Evolutionary conservation across 805 yeast species (phyloP), one percentile per base, ranked within the genome.

Genomic region (Saturnispora hagleri): DNA sequence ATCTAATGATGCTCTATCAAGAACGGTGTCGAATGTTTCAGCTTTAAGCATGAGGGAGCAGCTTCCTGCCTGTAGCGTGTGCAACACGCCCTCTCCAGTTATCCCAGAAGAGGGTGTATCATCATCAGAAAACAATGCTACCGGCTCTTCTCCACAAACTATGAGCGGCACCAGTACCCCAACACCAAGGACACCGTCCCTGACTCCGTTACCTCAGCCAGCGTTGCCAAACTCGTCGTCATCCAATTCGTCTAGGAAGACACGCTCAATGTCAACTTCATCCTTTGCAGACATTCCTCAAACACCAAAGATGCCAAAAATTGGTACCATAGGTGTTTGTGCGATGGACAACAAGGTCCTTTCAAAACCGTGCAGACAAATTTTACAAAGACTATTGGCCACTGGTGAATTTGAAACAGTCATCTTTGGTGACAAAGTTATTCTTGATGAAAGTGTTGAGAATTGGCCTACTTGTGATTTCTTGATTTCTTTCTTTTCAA

Each of bases 391-490:
- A 50, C 72, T 93, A 63, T 86, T 91, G 53, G 95, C 86, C 58
- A 82, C 86, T 59, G 97, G 97, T 28, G 98, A 93, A 69, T 93
- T 93, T 66, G 98, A 93, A 63, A 89, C 98, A 0, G 86, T 93
- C 18, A 89, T 93, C 51, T 93, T 93, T 72, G 98, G 98, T 53
- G 99, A 93, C 67, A 93, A 93, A 68, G 97, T 89, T 24, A 91
- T 93, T 48, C 70, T 93, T 51, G 99, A 93, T 68, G 99, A 95
- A 70, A 71, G 77, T 15, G 79, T 93, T 53, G 98, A 93, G 70
- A 89, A 89, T 65, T 93, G 99, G 99, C 99, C 99, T 38, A 89
- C 96, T 36, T 93, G 99, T 71, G 99, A 93, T 66, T 93, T 89
- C 62, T 73, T 93, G 56, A 87, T 93, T 55, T 84, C 91, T 58